Conservation (phyloP, 148 eudicot genomes). For the Vaccinium vitisidaea region DNA sequence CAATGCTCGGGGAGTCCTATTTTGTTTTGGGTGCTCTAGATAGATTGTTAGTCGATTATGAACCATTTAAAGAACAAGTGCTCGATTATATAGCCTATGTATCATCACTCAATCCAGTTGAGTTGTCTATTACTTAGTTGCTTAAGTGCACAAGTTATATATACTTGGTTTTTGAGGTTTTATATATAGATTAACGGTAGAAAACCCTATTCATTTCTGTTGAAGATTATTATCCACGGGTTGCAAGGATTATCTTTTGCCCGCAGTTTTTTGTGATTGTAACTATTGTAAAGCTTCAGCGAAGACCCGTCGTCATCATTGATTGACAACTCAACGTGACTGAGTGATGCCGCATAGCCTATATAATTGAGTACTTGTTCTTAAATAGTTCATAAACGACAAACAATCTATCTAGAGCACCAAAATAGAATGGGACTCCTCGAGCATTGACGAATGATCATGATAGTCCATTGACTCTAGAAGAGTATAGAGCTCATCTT, state of each 20-base stretch:
- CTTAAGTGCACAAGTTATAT: too few relatives aligned
- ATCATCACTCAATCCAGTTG: background rate
- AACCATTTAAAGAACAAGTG: conserved; percentile 6
- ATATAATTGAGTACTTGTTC: conserved; percentile 6
- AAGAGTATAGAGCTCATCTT: conserved; percentile 3
- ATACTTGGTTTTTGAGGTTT: too few relatives aligned
- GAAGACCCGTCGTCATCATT: background rate
- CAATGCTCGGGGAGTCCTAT: conserved; percentile 10
- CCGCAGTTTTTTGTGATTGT: background rate
- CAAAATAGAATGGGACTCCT: conserved; percentile 1
- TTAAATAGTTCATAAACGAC: conserved; percentile 1
- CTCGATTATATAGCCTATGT: background rate
- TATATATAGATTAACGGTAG: too few relatives aligned
- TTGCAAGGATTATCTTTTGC: background rate
- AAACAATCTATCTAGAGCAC: background rate
- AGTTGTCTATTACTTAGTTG: background rate
- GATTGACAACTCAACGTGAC: background rate
- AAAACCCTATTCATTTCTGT: too few relatives aligned
- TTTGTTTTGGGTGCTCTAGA: conserved; percentile 1
- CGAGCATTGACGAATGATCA: background rate
- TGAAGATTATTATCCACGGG: too few relatives aligned
- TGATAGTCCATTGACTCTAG: conserved; percentile 12
- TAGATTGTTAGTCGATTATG: background rate
- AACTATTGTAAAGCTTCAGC: background rate
- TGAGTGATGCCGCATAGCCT: background rate